A percentile compares a stretch with the other conserved stretches of the same genome.
Evolutionary conservation across 106 monocot genomes (phyloP).

Genomic region (Dendrobium officinale): DNA sequence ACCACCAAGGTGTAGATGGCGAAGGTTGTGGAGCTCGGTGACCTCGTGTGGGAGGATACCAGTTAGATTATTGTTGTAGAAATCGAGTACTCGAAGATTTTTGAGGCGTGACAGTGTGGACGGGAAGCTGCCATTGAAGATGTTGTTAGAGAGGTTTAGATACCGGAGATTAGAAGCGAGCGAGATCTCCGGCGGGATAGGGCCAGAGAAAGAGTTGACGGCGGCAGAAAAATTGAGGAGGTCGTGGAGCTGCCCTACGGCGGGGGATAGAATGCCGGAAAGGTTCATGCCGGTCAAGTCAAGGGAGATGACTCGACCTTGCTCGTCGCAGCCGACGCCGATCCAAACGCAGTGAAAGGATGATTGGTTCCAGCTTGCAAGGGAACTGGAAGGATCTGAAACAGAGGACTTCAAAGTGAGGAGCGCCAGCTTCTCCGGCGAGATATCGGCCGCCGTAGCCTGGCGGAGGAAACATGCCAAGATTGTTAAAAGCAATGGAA

Average conservation of each 20-base stretch:
- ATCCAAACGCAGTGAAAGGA: constrained; percentile 31
- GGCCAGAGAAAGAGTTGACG: constrained; percentile 42
- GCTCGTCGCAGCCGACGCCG: constrained; percentile 26
- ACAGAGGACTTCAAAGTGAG: constrained; percentile 14
- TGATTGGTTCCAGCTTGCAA: constrained; percentile 25
- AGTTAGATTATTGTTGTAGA: constrained; percentile 73
- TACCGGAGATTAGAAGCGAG: constrained; percentile 25
- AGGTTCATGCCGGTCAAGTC: constrained; percentile 29
- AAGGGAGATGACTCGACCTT: constrained; percentile 25
- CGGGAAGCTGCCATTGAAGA: constrained; percentile 43
- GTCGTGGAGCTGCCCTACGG: constrained; percentile 16
- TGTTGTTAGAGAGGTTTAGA: constrained; percentile 71
- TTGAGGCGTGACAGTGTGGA: constrained; percentile 14
- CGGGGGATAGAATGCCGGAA: constrained; percentile 29
- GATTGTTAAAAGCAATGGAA: neutral
- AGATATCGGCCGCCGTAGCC: neutral
- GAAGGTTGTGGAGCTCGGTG: constrained; percentile 31
- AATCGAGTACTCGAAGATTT: constrained; percentile 39
- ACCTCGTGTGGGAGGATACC: constrained; percentile 37
- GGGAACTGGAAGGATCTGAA: constrained; percentile 13
- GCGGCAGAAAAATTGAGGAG: constrained; percentile 36
- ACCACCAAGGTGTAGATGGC: constrained; percentile 54
- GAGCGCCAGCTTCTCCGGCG: constrained; percentile 13
- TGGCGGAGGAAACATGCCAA: neutral
- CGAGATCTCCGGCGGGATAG: constrained; percentile 33